These are phyloP conservation scores for Colletotrichum simmondsii DNA, from an alignment of 2,329 filamentous ascomycete genomes.

Conservation along the genomic window DNA sequence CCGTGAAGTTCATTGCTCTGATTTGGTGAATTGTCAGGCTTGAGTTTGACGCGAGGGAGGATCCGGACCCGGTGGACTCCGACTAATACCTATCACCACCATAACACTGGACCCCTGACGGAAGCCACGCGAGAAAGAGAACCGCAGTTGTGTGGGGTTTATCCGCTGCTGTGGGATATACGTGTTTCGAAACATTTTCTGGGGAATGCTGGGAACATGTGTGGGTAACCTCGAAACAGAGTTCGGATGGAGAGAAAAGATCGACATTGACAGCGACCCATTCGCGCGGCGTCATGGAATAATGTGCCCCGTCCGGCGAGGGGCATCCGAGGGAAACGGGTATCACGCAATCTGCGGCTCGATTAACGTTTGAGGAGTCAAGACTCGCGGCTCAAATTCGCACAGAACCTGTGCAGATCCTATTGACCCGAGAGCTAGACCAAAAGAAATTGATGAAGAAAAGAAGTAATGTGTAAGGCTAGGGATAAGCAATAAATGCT, in stretches of 20 bases:
- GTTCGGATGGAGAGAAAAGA: conserved; percentile 12
- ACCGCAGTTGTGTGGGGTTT: neutral
- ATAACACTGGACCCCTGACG: neutral
- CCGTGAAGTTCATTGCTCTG: neutral
- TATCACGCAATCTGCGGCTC: conserved; percentile 23
- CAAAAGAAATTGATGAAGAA: neutral
- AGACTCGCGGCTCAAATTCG: conserved; percentile 3
- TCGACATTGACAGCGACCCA: conserved; percentile 8
- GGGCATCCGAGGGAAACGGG: neutral
- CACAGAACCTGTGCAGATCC: neutral
- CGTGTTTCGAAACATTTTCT: conserved; percentile 19
- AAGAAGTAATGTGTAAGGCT: neutral
- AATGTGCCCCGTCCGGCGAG: neutral
- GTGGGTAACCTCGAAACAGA: conserved; percentile 12
- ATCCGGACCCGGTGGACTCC: neutral
- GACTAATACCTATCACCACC: neutral
- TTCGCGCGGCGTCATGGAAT: neutral
- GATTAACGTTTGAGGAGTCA: neutral
- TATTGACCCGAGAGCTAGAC: neutral
- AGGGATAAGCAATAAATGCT: neutral
- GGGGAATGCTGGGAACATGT: conserved; percentile 2
- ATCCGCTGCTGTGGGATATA: neutral
- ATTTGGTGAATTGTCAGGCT: too few relatives aligned
- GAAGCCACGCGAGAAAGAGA: neutral
- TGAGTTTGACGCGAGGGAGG: neutral